Conservation (phyloP, 169 alveolate genomes). For the Plasmodium coatneyi region DNA sequence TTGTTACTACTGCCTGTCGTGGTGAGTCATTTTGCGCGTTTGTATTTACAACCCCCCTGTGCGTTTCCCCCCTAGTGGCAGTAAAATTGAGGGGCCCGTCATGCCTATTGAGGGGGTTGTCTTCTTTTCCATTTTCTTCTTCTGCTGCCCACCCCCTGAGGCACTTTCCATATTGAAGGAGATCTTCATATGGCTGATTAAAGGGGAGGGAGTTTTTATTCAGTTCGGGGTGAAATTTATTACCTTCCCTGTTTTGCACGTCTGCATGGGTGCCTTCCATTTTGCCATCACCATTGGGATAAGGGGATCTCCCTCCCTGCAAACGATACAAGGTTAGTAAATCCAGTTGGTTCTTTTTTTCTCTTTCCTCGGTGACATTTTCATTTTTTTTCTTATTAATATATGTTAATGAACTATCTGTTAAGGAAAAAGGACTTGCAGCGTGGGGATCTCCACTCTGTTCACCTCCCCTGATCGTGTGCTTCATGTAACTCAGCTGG, state of each 20-base stretch:
- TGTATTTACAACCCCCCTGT: background rate
- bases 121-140: background rate
- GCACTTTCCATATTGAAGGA: background rate
- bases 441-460: background rate
- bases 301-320: background rate
- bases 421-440: background rate
- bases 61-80: background rate
- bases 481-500: background rate
- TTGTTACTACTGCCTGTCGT: background rate
- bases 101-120: background rate
- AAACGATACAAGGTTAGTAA: background rate
- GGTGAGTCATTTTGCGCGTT: background rate
- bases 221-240: background rate
- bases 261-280: background rate
- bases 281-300: background rate
- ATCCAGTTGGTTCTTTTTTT: background rate
- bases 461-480: background rate
- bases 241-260: background rate
- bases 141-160: background rate
- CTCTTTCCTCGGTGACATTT: background rate
- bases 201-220: background rate
- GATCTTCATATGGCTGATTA: background rate
- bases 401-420: background rate
- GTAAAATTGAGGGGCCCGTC: background rate
- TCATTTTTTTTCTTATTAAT: background rate